phyloP scores from a whole-genome alignment of 768 basidiomycete genomes.

The Tylopilus cervinicoccineus region DNA sequence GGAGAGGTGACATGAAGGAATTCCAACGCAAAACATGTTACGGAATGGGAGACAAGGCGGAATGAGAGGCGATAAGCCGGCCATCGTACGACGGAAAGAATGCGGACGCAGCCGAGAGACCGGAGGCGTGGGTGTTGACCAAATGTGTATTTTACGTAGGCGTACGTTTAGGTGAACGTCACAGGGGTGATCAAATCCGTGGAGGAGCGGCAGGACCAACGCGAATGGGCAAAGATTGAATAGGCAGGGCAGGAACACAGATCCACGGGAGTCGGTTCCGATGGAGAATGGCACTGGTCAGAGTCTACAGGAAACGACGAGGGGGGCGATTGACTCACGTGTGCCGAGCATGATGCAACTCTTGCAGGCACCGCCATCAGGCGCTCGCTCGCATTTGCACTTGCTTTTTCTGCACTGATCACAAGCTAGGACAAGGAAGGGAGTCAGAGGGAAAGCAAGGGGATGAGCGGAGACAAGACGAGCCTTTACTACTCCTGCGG shows the following conservation, averaged over 20 bases:
- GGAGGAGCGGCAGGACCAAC: neutral
- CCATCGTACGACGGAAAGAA: slow-evolving; percentile 5
- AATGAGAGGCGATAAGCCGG: slow-evolving; percentile 11
- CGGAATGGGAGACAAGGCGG: slow-evolving; percentile 15
- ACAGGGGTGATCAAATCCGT: slow-evolving; percentile 5
- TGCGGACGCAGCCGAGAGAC: slow-evolving; percentile 3
- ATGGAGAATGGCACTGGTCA: slow-evolving; percentile 6
- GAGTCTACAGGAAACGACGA: neutral
- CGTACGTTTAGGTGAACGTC: slow-evolving; percentile 8
- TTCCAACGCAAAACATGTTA: slow-evolving; percentile 8
- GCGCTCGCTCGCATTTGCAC: slow-evolving; percentile 79
- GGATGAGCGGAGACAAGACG: slow-evolving; percentile 10
- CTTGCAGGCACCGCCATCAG: slow-evolving; percentile 62
- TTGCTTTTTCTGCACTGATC: slow-evolving; percentile 89
- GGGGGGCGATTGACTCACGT: slow-evolving; percentile 40
- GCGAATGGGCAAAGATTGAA: slow-evolving; percentile 1
- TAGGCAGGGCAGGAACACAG: neutral
- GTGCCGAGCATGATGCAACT: slow-evolving; percentile 73
- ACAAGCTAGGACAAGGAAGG: slow-evolving; percentile 48
- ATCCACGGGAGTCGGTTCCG: slow-evolving; percentile 11
- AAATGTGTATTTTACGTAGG: slow-evolving; percentile 14
- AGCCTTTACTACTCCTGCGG: slow-evolving; percentile 76
- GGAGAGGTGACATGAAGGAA: neutral
- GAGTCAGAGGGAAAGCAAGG: neutral
- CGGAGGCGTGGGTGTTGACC: slow-evolving; percentile 1